Evolutionary conservation across 176 grass and related monocot species (phyloP).

Genomic region (Musa itinerans): DNA sequence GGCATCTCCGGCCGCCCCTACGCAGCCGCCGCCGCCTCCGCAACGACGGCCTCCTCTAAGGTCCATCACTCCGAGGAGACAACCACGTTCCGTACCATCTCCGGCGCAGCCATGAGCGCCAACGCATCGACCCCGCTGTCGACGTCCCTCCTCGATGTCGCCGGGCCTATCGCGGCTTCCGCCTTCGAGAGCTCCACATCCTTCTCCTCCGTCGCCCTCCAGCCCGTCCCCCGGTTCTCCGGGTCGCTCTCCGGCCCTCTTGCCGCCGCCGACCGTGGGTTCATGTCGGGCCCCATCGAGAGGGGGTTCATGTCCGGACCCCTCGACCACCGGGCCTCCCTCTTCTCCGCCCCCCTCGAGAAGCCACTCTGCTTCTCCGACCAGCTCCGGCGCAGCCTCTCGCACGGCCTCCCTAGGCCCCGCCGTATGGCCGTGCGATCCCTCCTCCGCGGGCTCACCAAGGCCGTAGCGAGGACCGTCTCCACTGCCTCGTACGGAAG

Average conservation of each 20-base stretch:
- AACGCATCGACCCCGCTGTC: constrained; percentile 85
- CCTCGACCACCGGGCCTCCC: constrained; percentile 31
- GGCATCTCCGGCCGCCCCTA: constrained; percentile 34
- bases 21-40: not conserved
- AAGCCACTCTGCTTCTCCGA: not conserved
- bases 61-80: constrained; percentile 18
- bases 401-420: constrained; percentile 1
- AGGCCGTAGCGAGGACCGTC: constrained; percentile 11
- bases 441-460: constrained; percentile 1
- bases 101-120: constrained; percentile 56
- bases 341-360: constrained; percentile 16
- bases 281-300: constrained; percentile 58
- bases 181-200: constrained; percentile 76
- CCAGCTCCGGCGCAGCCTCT: constrained; percentile 3
- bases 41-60: constrained; percentile 23
- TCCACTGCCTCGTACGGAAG: not conserved
- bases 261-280: constrained; percentile 22
- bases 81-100: constrained; percentile 60
- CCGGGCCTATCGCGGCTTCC: constrained; percentile 30
- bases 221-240: constrained; percentile 47
- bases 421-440: not conserved
- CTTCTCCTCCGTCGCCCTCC: constrained; percentile 68
- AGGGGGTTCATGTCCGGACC: constrained; percentile 62
- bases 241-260: constrained; percentile 46
- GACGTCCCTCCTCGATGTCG: constrained; percentile 32